These are phyloP conservation scores for Pelomyxa schiedti DNA, from an alignment of 78 protist species.

Conservation along the genomic window DNA sequence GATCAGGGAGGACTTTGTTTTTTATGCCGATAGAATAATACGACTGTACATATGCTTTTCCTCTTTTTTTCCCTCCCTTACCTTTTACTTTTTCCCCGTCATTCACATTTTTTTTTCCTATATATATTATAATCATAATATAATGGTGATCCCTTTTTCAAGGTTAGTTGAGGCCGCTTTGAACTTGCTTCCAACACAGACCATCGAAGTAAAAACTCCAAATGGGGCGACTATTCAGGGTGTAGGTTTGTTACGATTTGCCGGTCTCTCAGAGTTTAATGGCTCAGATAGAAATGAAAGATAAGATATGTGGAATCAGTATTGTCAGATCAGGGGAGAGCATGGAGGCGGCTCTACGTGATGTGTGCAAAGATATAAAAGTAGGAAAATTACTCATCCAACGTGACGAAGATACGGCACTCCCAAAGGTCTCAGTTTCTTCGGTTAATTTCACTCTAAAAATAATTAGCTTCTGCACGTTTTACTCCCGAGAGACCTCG, in stretches of 20 bases:
- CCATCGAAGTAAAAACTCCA: slow-evolving; percentile 50
- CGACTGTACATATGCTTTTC: slow-evolving; percentile 1
- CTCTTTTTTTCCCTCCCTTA: neutral
- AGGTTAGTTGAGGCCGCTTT: slow-evolving; percentile 75
- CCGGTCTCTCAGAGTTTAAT: too few species aligned
- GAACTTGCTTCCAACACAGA: slow-evolving; percentile 42
- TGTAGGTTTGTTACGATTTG: too few species aligned
- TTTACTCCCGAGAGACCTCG: slow-evolving; percentile 44
- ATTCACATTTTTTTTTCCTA: too few species aligned
- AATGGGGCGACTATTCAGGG: slow-evolving; percentile 39
- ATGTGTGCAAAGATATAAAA: slow-evolving; percentile 51
- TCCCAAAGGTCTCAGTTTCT: slow-evolving; percentile 38
- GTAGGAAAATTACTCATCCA: slow-evolving; percentile 81
- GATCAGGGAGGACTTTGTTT: slow-evolving; percentile 49
- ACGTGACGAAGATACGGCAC: slow-evolving; percentile 70
- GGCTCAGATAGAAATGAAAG: slow-evolving; percentile 9
- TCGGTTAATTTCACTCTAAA: neutral
- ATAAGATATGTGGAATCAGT: slow-evolving; percentile 61
- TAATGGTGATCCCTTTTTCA: too few species aligned
- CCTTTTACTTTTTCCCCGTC: neutral
- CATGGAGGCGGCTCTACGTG: slow-evolving; percentile 72
- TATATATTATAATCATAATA: too few species aligned
- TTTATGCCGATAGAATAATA: slow-evolving; percentile 62
- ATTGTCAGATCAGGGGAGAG: slow-evolving; percentile 78
- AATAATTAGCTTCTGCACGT: slow-evolving; percentile 27